Percentiles rank a stretch among this genome's conserved stretches.
Evolutionary conservation across 345 rosid genomes (phyloP).

Genomic region (Eucalyptus cladocalyx): DNA sequence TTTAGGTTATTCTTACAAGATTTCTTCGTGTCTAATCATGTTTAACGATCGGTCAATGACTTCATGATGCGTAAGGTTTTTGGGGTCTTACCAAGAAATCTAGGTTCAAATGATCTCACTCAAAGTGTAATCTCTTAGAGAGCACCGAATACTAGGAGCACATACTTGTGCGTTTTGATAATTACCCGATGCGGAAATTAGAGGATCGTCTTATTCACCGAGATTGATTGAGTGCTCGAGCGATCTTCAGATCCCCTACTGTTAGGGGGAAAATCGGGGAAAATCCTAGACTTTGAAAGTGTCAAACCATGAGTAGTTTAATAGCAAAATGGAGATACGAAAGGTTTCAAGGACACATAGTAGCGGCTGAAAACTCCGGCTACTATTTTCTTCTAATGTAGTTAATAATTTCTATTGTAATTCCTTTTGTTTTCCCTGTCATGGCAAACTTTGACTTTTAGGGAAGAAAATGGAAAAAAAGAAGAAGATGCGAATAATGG

Average conservation of each 20-base stretch:
- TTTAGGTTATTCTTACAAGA: background rate
- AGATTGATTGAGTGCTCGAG: background rate
- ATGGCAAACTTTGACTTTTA: background rate
- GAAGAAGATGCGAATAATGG: background rate
- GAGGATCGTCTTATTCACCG: background rate
- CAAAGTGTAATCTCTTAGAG: background rate
- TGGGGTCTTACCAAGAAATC: background rate
- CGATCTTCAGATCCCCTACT: background rate
- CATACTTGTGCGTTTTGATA: background rate
- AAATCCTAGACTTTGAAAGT: background rate
- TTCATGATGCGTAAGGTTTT: background rate
- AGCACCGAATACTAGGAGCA: background rate
- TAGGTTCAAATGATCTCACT: background rate
- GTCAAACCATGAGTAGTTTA: background rate
- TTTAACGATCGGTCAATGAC: background rate
- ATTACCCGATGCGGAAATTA: background rate
- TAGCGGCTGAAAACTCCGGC: background rate
- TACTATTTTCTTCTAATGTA: background rate
- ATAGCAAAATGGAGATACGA: background rate
- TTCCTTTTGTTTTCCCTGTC: background rate
- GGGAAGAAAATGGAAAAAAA: background rate
- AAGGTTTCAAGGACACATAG: background rate
- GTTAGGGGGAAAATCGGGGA: background rate
- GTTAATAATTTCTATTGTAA: background rate
- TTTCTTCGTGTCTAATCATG: background rate